phyloP scores from a whole-genome alignment of 2,329 filamentous ascomycete species.

The Amphichorda felina region DNA sequence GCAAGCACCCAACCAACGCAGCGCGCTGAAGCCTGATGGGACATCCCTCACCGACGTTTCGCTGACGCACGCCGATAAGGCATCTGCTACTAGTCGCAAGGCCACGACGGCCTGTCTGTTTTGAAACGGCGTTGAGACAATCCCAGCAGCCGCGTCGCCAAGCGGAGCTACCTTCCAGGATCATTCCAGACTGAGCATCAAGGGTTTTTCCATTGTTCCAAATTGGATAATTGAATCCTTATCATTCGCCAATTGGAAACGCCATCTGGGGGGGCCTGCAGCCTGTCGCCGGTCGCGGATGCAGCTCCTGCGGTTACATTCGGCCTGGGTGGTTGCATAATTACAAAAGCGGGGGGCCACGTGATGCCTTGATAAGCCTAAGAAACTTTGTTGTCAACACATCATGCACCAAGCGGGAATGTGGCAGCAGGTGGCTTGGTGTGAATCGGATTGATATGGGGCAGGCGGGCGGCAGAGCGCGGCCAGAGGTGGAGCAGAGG shows the following conservation, averaged over 20 bases:
- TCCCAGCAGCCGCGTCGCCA: no score
- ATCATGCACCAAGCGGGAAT: neutral
- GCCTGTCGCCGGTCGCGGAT: constrained; percentile 1
- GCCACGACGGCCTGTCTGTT: no score
- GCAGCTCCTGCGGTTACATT: constrained; percentile 13
- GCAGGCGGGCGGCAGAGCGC: no score
- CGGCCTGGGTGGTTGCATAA: constrained; percentile 6
- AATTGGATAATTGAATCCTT: constrained; percentile 1
- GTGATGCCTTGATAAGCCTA: constrained; percentile 8
- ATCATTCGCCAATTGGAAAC: constrained; percentile 1
- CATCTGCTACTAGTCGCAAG: no score
- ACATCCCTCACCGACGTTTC: no score
- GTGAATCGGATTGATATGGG: no score
- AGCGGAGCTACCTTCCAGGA: no score
- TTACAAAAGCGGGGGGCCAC: constrained; percentile 8
- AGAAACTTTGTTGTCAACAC: neutral
- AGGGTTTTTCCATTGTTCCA: neutral
- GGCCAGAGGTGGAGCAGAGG: no score
- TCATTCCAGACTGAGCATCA: constrained; percentile 1
- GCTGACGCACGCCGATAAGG: no score
- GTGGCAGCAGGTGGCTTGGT: neutral
- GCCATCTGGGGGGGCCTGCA: neutral
- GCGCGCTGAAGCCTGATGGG: no score
- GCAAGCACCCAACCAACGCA: no score
- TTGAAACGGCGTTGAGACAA: no score